A percentile compares a stretch with the other conserved stretches of the same genome.
Conservation (phyloP, 2,329 filamentous ascomycete genomes). For the Colletotrichum tropicicola region DNA sequence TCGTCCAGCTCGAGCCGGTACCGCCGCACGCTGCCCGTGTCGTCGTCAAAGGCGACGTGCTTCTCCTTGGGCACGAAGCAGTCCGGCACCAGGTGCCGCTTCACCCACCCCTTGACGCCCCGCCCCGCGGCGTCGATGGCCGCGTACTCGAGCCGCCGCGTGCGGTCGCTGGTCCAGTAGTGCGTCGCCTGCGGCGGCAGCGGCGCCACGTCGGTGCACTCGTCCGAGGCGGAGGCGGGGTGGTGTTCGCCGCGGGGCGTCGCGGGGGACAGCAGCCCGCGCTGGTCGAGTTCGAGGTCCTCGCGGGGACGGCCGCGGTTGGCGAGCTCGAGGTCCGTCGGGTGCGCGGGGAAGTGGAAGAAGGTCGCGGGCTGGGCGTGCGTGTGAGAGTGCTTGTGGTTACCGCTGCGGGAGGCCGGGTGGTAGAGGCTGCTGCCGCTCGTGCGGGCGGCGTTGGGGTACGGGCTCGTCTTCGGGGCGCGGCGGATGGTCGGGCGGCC, state of each 20-base stretch:
- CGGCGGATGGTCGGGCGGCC: constrained; percentile 53
- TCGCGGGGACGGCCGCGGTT: background rate
- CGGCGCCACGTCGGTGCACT: constrained; percentile 36
- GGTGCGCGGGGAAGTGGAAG: constrained; percentile 58
- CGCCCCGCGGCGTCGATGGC: constrained; percentile 71
- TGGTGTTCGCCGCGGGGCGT: background rate
- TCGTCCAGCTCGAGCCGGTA: constrained; percentile 64
- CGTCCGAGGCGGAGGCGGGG: constrained; percentile 31
- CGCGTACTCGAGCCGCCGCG: constrained; percentile 70
- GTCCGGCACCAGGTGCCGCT: constrained; percentile 66
- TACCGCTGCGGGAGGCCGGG: constrained; percentile 7
- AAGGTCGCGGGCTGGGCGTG: constrained; percentile 46
- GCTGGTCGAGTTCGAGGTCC: constrained; percentile 34
- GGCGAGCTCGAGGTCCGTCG: constrained; percentile 43
- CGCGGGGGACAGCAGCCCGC: constrained; percentile 3
- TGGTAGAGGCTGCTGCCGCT: constrained; percentile 24
- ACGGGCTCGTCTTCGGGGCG: constrained; percentile 46
- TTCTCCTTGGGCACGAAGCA: constrained; percentile 64
- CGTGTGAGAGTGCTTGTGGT: constrained; percentile 23
- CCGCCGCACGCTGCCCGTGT: constrained; percentile 69
- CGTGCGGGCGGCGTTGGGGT: constrained; percentile 17
- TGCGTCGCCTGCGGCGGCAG: constrained; percentile 66
- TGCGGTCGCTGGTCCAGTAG: constrained; percentile 74
- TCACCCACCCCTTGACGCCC: constrained; percentile 68
- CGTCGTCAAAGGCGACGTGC: constrained; percentile 67